Conservation (phyloP, 2,329 filamentous ascomycete species). For the Talaromyces pinophilus region DNA sequence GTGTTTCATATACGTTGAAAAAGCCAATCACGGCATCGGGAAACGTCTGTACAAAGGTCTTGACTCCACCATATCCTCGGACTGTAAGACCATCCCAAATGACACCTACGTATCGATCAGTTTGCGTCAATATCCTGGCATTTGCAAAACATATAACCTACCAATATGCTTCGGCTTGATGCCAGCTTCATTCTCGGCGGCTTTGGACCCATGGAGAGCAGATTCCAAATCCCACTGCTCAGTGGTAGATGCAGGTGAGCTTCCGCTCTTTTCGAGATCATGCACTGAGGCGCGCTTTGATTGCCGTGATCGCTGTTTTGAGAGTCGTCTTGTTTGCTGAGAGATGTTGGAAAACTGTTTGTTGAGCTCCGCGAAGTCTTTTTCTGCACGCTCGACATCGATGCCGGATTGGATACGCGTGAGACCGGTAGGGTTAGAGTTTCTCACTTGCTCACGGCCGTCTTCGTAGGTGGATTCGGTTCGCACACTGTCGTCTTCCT, state of each 20-base stretch:
- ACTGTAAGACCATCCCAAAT: slow-evolving; percentile 78
- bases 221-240: slow-evolving; percentile 74
- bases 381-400: slow-evolving; percentile 50
- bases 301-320: slow-evolving; percentile 35
- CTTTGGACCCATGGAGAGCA: slow-evolving; percentile 69
- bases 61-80: slow-evolving; percentile 70
- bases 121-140: not conserved
- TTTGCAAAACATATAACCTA: slow-evolving; percentile 24
- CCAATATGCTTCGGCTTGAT: slow-evolving; percentile 78
- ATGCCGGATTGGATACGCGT: slow-evolving; percentile 41
- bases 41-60: slow-evolving; percentile 73
- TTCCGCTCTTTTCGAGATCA: slow-evolving; percentile 62
- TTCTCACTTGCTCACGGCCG: slow-evolving; percentile 21
- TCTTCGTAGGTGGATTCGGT: slow-evolving; percentile 20
- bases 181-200: slow-evolving; percentile 71
- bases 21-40: slow-evolving; percentile 75
- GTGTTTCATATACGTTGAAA: slow-evolving; percentile 70
- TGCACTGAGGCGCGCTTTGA: slow-evolving; percentile 31
- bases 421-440: slow-evolving; percentile 24
- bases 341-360: slow-evolving; percentile 43
- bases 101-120: slow-evolving; percentile 52
- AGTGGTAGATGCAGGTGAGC: slow-evolving; percentile 44
- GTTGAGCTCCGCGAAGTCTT: slow-evolving; percentile 46
- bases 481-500: slow-evolving; percentile 10
- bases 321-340: slow-evolving; percentile 39